These are phyloP conservation scores for Porogramme epimiltina DNA, from an alignment of 1,284 basidiomycete species.

Conservation along the genomic window DNA sequence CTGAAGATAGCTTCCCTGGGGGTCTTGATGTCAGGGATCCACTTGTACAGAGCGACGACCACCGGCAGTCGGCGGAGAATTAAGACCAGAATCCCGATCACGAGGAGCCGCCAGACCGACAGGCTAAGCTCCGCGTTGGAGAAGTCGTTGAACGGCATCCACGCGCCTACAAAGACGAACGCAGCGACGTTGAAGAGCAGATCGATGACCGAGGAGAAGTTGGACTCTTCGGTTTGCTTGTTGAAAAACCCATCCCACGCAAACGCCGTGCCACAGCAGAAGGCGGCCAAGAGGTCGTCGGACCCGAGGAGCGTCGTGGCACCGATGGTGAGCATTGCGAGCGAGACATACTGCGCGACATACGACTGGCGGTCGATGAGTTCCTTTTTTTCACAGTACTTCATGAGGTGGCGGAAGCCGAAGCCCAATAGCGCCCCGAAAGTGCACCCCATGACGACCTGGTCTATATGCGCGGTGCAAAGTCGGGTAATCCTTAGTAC, in stretches of 20 bases:
- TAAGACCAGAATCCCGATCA: constrained; percentile 80
- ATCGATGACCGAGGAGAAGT: constrained; percentile 96
- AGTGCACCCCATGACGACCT: constrained; percentile 80
- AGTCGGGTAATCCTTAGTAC: constrained; percentile 4
- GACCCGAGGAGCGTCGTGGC: constrained; percentile 86
- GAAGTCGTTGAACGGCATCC: constrained; percentile 90
- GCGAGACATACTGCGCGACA: constrained; percentile 78
- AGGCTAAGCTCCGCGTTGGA: constrained; percentile 65
- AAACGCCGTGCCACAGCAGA: constrained; percentile 94
- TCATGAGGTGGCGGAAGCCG: constrained; percentile 90
- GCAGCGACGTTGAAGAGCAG: constrained; percentile 88
- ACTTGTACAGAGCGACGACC: constrained; percentile 82
- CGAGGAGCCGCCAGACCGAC: constrained; percentile 80
- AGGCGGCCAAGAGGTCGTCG: constrained; percentile 92
- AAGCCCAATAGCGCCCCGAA: constrained; percentile 85
- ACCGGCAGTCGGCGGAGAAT: constrained; percentile 82
- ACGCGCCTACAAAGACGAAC: constrained; percentile 92
- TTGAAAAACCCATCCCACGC: constrained; percentile 99
- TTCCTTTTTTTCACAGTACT: constrained; percentile 87
- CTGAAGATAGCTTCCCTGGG: constrained; percentile 85
- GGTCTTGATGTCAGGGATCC: constrained; percentile 93
- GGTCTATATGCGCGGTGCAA: constrained; percentile 52
- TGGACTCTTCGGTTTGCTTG: constrained; percentile 91
- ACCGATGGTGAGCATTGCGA: constrained; percentile 83
- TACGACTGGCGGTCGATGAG: constrained; percentile 95